A percentile compares a stretch with the other conserved stretches of the same genome.
phyloP scores from a whole-genome alignment of 2,329 filamentous ascomycete species.

The Colletotrichum spaethianum region DNA sequence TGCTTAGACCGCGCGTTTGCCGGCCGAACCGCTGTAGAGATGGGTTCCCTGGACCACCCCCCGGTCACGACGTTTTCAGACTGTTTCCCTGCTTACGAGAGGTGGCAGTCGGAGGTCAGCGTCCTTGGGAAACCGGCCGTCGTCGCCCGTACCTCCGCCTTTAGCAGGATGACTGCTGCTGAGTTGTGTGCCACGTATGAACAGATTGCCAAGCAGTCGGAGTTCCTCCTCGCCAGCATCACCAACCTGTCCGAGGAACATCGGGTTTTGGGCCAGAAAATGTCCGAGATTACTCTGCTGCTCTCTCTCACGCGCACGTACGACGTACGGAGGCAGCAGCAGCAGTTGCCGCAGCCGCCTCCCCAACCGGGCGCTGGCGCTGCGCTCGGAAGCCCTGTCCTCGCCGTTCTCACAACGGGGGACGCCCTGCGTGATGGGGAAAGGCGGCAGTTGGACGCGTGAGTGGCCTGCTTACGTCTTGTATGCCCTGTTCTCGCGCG shows the following conservation, averaged over 20 bases:
- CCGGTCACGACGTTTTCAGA: not conserved
- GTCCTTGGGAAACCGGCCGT: not conserved
- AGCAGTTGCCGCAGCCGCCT: no score
- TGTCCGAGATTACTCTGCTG: not conserved
- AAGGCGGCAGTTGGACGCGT: no score
- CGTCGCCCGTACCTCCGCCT: not conserved
- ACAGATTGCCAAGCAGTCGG: not conserved
- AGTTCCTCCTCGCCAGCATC: not conserved
- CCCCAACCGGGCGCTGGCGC: no score
- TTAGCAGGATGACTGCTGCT: not conserved
- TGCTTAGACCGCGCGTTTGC: not conserved
- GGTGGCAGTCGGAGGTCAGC: not conserved
- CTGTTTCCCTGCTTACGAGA: not conserved
- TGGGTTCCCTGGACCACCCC: not conserved
- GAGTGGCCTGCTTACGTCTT: no score
- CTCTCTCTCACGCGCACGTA: no score
- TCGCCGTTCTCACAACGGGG: no score
- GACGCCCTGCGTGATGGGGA: no score
- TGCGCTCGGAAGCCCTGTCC: no score
- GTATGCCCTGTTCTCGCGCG: no score
- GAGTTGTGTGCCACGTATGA: not conserved
- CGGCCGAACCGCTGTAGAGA: not conserved
- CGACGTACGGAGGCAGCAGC: no score
- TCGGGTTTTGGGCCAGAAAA: not conserved
- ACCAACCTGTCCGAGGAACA: not conserved